Evolutionary conservation across 257 asterid species (phyloP).

Genomic region (Forsythia viridissima): DNA sequence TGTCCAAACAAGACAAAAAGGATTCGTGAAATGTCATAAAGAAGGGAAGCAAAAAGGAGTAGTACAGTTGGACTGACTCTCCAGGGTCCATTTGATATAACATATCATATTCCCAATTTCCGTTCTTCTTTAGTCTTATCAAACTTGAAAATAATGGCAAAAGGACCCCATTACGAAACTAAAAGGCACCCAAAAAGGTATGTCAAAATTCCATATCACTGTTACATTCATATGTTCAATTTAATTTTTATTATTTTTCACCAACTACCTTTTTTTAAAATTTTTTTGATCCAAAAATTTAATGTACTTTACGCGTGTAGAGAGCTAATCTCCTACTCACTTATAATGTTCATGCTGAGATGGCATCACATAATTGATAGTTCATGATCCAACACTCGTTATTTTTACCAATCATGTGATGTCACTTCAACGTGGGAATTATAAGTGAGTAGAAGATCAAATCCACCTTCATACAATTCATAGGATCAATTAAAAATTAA

Average conservation of each 20-base stretch:
- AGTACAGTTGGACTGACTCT: slow-evolving; percentile 34
- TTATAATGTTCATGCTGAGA: no score
- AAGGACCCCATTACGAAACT: slow-evolving; percentile 25
- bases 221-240: no score
- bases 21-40: slow-evolving; percentile 44
- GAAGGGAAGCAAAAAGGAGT: slow-evolving; percentile 32
- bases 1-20: slow-evolving; percentile 24
- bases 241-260: no score
- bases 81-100: slow-evolving; percentile 35
- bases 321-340: no score
- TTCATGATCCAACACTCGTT: no score
- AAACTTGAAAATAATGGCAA: slow-evolving; percentile 30
- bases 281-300: neutral
- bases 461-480: neutral
- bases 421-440: no score
- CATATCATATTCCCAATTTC: neutral
- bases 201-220: neutral
- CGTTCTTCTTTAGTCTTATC: slow-evolving; percentile 26
- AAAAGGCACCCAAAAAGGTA: slow-evolving; percentile 12
- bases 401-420: no score
- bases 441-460: no score
- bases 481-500: no score
- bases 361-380: no score
- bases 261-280: neutral
- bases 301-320: no score